Evolutionary conservation across 495 filamentous ascomycete species (phyloP), one percentile per base, ranked within the genome.

Genomic region (Aspergillus steynii): DNA sequence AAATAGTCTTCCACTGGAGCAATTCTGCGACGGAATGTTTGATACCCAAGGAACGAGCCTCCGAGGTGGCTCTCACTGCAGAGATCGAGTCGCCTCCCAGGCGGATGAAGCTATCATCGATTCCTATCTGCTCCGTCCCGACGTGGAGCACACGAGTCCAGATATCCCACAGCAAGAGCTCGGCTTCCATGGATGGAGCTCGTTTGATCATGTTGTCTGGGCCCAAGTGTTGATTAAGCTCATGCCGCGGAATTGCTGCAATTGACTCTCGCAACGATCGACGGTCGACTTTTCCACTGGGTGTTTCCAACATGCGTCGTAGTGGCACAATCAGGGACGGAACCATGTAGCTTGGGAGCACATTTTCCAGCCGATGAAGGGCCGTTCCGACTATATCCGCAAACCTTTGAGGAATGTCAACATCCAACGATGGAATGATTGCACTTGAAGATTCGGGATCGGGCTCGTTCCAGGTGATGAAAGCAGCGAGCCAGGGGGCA

Each of bases 281-380:
- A 79, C 79, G 20, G 67, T 71, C 3, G 70, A 74, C 8, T 60
- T 59, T 0, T 62, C 70, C 20, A 70, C 53, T 6, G 76, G 77
- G 62, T 12, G 50, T 52, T 10, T 12, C 15, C 27, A 28, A 28
- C 50, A 52, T 25, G 12, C 6, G 3, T 25, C 27, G 50, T 4
- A 52, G 50, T n/a, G 27, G 15, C 10, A 52, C 10, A 28, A 25
- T 25, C 14, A n/a, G 50, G 3, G 50, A 25, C 8, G 50, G 50
- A 3, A 52, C 27, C 50, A 52, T 52, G 26, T 52, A 52, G 27
- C 50, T 52, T 3, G 50, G 42, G 42, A 46, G 50, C 27, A 52
- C 27, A 26, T 27, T 10, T 52, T 46, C 42, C 42, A 46, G 15
- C 42, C 15, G 42, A 46, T 46, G 42, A 46, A 46, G 42, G 42